A percentile compares a stretch with the other conserved stretches of the same genome.
phyloP scores from a whole-genome alignment of 139 green algal species.

The Tetradesmus obliquus region DNA sequence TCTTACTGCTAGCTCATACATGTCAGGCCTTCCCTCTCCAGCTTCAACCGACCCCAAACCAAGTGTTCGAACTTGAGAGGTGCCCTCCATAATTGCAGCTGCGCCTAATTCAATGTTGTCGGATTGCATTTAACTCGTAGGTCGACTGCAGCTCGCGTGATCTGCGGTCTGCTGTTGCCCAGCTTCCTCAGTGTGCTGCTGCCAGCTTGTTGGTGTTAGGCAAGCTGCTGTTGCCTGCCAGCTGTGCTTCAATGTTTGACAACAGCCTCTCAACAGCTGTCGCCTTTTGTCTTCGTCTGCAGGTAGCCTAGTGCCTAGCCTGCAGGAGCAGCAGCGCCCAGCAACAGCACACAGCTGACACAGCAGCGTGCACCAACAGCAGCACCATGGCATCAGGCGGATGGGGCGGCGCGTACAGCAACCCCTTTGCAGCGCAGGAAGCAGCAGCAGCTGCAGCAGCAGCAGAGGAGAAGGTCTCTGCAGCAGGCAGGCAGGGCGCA shows the following conservation, averaged over 20 bases:
- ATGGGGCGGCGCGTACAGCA: slow-evolving; percentile 41
- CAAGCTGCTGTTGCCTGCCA: neutral
- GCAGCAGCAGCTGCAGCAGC: slow-evolving; percentile 7
- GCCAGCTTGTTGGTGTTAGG: neutral
- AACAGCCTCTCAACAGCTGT: neutral
- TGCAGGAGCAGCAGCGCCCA: neutral
- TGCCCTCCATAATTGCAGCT: neutral
- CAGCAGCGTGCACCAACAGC: neutral
- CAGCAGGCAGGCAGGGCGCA: neutral
- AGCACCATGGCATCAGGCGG: slow-evolving; percentile 27
- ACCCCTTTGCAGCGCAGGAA: slow-evolving; percentile 36
- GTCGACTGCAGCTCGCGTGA: neutral
- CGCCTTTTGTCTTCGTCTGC: neutral
- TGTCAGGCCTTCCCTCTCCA: neutral
- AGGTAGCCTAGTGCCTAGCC: neutral
- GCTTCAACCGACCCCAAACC: neutral
- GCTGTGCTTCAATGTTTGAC: neutral
- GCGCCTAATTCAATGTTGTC: neutral
- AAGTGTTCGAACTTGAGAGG: neutral
- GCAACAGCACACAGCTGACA: neutral
- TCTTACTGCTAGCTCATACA: neutral
- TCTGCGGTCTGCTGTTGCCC: neutral
- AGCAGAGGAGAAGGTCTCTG: neutral
- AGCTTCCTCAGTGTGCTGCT: neutral
- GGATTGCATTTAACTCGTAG: neutral